Evolutionary conservation across 1,284 basidiomycete species (phyloP).

Genomic region (Golubevia pallescens): DNA sequence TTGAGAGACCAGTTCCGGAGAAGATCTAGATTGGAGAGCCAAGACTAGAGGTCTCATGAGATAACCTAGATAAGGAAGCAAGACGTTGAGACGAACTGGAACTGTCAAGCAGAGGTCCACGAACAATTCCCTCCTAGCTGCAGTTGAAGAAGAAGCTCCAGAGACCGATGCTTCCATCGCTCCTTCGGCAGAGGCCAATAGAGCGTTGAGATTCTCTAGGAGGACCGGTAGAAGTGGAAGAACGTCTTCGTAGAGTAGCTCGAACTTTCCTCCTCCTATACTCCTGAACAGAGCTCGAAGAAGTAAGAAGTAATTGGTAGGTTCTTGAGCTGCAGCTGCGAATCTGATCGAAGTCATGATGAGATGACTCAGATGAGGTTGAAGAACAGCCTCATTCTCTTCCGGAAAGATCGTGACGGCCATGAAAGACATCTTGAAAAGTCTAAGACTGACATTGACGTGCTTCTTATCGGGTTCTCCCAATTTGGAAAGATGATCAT

Average conservation of each 20-base stretch:
- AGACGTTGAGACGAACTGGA: slow-evolving; percentile 90
- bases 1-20: slow-evolving; percentile 88
- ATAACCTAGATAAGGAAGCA: slow-evolving; percentile 92
- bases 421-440: slow-evolving; percentile 96
- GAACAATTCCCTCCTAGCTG: slow-evolving; percentile 68
- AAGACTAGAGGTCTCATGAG: slow-evolving; percentile 96
- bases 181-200: slow-evolving; percentile 57
- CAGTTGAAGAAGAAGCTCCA: no score
- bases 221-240: slow-evolving; percentile 94
- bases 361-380: slow-evolving; percentile 87
- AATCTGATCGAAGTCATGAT: slow-evolving; percentile 97
- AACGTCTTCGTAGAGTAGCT: slow-evolving; percentile 94
- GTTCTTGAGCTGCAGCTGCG: slow-evolving; percentile 87
- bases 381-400: slow-evolving; percentile 87
- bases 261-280: slow-evolving; percentile 96
- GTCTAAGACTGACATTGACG: slow-evolving; percentile 76
- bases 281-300: slow-evolving; percentile 92
- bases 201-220: slow-evolving; percentile 84
- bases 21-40: slow-evolving; percentile 78
- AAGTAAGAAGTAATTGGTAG: slow-evolving; percentile 92
- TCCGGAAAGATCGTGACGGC: slow-evolving; percentile 81
- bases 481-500: slow-evolving; percentile 76
- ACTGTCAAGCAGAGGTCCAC: slow-evolving; percentile 98
- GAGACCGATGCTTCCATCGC: no score
- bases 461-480: slow-evolving; percentile 82